Percentiles rank a stretch among this genome's conserved stretches.
Evolutionary conservation across 768 basidiomycete species (phyloP).

Genomic region (Leccinellum rugosiceps): DNA sequence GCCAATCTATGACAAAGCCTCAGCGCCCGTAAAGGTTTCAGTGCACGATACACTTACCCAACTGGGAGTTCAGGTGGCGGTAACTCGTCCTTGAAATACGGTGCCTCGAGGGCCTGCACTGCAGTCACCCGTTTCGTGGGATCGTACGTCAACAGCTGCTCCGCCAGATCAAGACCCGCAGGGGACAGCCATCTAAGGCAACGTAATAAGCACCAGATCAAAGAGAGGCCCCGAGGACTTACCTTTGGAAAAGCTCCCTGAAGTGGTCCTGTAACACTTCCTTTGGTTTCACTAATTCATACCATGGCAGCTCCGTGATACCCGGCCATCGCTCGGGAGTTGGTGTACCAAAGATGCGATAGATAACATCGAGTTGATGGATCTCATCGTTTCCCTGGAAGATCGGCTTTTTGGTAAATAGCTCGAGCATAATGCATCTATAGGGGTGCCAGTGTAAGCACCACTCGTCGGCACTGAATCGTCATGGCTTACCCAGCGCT

Average conservation of each 20-base stretch:
- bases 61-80: constrained; percentile 71
- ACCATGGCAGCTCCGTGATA: constrained; percentile 89
- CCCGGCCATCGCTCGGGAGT: constrained; percentile 79
- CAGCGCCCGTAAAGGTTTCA: constrained; percentile 1
- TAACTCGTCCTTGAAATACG: constrained; percentile 82
- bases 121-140: constrained; percentile 77
- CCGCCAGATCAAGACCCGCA: constrained; percentile 84
- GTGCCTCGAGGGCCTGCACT: constrained; percentile 69
- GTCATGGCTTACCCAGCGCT: constrained; percentile 75
- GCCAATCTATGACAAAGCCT: constrained; percentile 51
- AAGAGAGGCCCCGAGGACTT: constrained; percentile 14
- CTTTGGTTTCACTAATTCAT: constrained; percentile 93
- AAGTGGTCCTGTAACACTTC: constrained; percentile 73
- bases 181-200: constrained; percentile 75
- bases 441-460: neutral
- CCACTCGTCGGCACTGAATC: neutral
- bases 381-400: constrained; percentile 99
- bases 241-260: constrained; percentile 85
- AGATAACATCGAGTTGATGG: constrained; percentile 92
- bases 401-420: constrained; percentile 93
- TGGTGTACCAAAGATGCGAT: constrained; percentile 88
- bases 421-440: constrained; percentile 98
- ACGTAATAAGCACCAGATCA: neutral
- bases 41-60: constrained; percentile 54
- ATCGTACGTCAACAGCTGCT: constrained; percentile 76